Base-by-base conservation (phyloP, 2,329 filamentous ascomycete genomes). In the Bretziella fagacearum region DNA sequence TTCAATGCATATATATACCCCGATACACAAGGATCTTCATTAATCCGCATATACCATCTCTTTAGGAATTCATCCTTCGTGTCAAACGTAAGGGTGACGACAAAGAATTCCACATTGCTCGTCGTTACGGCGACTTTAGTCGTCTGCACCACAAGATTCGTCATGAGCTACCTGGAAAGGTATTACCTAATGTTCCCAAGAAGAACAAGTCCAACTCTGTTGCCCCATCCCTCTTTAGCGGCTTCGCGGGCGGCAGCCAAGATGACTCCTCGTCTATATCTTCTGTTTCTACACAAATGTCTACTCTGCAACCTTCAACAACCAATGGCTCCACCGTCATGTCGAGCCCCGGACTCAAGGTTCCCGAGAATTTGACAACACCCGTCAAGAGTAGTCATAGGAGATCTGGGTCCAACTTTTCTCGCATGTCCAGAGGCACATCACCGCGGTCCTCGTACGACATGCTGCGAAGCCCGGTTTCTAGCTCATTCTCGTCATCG, bases 141-240 rank as follows among this genome's bases (percentile, higher is more conserved):
- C 77, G 74, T 53, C 69, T 98, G 51, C 79, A 93, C 60, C 89
- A 81, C 62, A 73, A 73, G 53, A 63, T 98, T 51, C 78, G 83
- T 29, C 75, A 79, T 10, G 91, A 98, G 62, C 69, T 96, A 46
- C 91, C 91, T 0, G 91, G 91, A 15, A 93, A 93, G 57, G 74
- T 94, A 4, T 69, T 98, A 2, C 84, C 87, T 8, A 76, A 85
- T 1, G 65, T 96, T 43, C 91, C 91, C 1, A 80, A 80, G 59
- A 96, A 96, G 72, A 95, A 95, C 62, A 93, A 89, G 62, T 74
- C 79, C 17, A 79, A 79, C 53, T 79, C 78, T 1, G 78, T 79
- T 2, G 67, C 81, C 5, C 69, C 74, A 1, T 68, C 67, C 22
- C 59, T 81, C 18, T 62, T 79, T 8, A 67, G 64, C 33, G 73